A percentile compares a stretch with the other conserved stretches of the same genome.
Conservation (phyloP, 768 basidiomycete genomes). For the Brasilioporus rufonigricans region DNA sequence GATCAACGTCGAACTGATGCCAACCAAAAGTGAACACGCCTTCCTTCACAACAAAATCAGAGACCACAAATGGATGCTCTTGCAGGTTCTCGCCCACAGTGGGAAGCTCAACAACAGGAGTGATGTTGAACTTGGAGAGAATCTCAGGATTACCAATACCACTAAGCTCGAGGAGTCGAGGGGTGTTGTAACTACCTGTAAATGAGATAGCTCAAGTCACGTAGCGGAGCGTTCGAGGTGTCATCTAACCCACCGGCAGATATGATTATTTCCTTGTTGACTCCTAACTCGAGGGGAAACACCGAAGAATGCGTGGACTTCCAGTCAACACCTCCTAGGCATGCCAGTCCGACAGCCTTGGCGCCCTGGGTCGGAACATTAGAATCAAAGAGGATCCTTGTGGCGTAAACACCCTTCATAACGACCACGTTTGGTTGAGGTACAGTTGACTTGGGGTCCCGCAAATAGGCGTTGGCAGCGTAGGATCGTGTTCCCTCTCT, state of each 20-base stretch:
- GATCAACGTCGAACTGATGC: background rate
- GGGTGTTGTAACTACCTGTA: constrained; percentile 16
- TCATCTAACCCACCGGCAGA: background rate
- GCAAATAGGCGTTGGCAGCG: constrained; percentile 18
- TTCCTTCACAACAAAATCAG: constrained; percentile 15
- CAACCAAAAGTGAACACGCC: constrained; percentile 13
- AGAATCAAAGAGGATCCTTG: constrained; percentile 11
- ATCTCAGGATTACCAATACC: constrained; percentile 14
- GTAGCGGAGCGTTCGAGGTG: background rate
- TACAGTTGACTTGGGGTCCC: constrained; percentile 1
- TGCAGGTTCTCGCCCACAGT: constrained; percentile 21
- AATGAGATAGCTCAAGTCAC: background rate
- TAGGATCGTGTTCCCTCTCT: constrained; percentile 15
- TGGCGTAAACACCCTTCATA: constrained; percentile 6
- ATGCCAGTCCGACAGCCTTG: constrained; percentile 10
- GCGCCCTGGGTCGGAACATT: background rate
- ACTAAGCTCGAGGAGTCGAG: constrained; percentile 20
- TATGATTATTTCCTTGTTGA: background rate
- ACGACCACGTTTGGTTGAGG: constrained; percentile 13
- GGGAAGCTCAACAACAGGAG: constrained; percentile 9
- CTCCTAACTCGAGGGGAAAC: background rate
- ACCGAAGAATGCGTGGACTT: background rate
- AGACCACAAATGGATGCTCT: constrained; percentile 11
- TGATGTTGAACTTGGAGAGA: constrained; percentile 6
- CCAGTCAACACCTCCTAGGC: constrained; percentile 11